A percentile compares a stretch with the other conserved stretches of the same genome.
Conservation (phyloP, 331 rosid genomes). For the Malus hybrid region DNA sequence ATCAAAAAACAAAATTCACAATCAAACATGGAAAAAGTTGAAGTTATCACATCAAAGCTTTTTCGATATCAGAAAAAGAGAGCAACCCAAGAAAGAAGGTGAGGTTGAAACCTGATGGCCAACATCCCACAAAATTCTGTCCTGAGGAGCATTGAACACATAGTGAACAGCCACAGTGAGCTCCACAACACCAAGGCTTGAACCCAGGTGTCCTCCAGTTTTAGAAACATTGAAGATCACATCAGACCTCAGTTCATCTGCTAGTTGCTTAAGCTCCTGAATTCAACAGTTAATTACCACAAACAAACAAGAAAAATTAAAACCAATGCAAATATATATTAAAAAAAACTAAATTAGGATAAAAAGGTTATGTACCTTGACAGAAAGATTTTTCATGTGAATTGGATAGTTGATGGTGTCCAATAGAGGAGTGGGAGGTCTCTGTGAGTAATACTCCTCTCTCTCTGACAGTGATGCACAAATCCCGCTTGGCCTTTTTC, state of each 20-base stretch:
- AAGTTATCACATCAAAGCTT: background rate
- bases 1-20: conserved; percentile 13
- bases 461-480: conserved; percentile 60
- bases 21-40: background rate
- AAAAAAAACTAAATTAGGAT: background rate
- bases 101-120: conserved; percentile 80
- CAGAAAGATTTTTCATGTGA: conserved; percentile 84
- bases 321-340: background rate
- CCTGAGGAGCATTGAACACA: conserved; percentile 86
- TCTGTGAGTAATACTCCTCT: conserved; percentile 53
- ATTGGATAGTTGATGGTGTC: conserved; percentile 86
- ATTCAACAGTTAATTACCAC: conserved; percentile 4
- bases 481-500: conserved; percentile 37
- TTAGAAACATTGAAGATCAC: conserved; percentile 89
- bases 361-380: conserved; percentile 39
- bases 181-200: conserved; percentile 95
- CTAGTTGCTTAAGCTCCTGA: conserved; percentile 87
- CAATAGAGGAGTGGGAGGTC: conserved; percentile 81
- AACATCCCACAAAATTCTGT: conserved; percentile 91
- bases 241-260: conserved; percentile 89
- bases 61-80: background rate
- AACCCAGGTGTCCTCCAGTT: conserved; percentile 96
- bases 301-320: background rate
- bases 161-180: conserved; percentile 96
- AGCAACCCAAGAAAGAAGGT: conserved; percentile 7